Percentiles rank a stretch among this genome's conserved stretches.
These are phyloP conservation scores for Yarrowia sp. DNA, from an alignment of 805 yeast genomes.

Conservation along the genomic window DNA sequence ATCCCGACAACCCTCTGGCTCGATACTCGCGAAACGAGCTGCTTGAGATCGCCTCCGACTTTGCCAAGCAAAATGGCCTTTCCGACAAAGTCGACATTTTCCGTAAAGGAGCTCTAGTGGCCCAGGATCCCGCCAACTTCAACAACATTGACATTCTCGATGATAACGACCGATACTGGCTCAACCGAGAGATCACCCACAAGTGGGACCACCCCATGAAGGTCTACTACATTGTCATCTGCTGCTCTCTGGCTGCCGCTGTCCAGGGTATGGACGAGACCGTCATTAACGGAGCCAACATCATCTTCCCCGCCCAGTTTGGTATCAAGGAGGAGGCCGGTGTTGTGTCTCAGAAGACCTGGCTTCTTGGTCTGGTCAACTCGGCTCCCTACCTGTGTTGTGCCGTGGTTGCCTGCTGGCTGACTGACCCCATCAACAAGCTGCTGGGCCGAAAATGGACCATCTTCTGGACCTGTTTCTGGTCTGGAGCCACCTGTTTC, in stretches of 20 bases:
- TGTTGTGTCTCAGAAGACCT: conserved; percentile 42
- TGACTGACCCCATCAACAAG: conserved; percentile 61
- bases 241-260: conserved; percentile 71
- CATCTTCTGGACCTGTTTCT: conserved; percentile 62
- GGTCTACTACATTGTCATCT: conserved; percentile 58
- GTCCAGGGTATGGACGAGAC: conserved; percentile 81
- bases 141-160: conserved; percentile 53
- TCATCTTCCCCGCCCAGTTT: conserved; percentile 51
- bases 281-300: conserved; percentile 70
- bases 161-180: conserved; percentile 48
- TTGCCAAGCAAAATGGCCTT: conserved; percentile 12
- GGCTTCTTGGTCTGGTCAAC: conserved; percentile 66
- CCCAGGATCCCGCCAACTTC: conserved; percentile 52
- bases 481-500: conserved; percentile 65
- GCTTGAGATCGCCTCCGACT: conserved; percentile 4
- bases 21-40: conserved; percentile 14
- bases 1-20: conserved; percentile 31
- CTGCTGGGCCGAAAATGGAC: conserved; percentile 65
- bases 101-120: conserved; percentile 62
- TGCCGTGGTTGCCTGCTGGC: conserved; percentile 62
- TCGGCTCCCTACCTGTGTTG: conserved; percentile 72
- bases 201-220: conserved; percentile 56
- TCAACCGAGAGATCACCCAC: conserved; percentile 57
- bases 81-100: conserved; percentile 40
- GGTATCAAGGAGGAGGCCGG: conserved; percentile 44